Conservation (phyloP, 805 yeast species). For the Groenewaldozyma tartarivorans region DNA sequence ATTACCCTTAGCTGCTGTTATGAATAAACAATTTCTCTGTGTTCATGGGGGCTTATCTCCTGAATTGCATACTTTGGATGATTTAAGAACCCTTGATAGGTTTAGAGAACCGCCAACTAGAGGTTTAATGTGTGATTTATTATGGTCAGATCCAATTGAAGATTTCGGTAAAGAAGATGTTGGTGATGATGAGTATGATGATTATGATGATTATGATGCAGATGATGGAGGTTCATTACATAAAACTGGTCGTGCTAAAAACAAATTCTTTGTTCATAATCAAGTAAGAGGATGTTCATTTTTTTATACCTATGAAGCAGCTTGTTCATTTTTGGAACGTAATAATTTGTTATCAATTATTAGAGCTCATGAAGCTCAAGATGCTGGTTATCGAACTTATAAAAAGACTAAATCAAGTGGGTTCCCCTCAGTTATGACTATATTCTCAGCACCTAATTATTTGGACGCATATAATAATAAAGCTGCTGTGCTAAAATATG, state of each 20-base stretch:
- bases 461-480: conserved; percentile 86
- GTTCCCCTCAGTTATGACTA: conserved; percentile 81
- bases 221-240: conserved; percentile 10
- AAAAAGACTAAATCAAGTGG: conserved; percentile 74
- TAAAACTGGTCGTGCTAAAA: no score
- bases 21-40: conserved; percentile 91
- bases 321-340: conserved; percentile 65
- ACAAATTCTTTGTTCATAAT: conserved; percentile 48
- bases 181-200: conserved; percentile 16
- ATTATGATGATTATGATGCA: neutral
- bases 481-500: conserved; percentile 91
- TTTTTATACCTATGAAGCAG: conserved; percentile 76
- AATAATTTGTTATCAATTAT: conserved; percentile 77
- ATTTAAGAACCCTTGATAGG: conserved; percentile 60
- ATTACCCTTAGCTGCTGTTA: conserved; percentile 82
- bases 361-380: conserved; percentile 97
- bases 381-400: conserved; percentile 94
- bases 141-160: conserved; percentile 96
- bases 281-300: conserved; percentile 86
- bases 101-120: conserved; percentile 88
- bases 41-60: conserved; percentile 96
- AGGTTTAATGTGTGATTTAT: conserved; percentile 87
- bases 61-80: conserved; percentile 60
- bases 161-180: conserved; percentile 58
- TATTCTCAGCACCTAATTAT: conserved; percentile 94